A percentile compares a stretch with the other conserved stretches of the same genome.
phyloP scores from a whole-genome alignment of 345 rosid species.

The Erodium maritimum region DNA sequence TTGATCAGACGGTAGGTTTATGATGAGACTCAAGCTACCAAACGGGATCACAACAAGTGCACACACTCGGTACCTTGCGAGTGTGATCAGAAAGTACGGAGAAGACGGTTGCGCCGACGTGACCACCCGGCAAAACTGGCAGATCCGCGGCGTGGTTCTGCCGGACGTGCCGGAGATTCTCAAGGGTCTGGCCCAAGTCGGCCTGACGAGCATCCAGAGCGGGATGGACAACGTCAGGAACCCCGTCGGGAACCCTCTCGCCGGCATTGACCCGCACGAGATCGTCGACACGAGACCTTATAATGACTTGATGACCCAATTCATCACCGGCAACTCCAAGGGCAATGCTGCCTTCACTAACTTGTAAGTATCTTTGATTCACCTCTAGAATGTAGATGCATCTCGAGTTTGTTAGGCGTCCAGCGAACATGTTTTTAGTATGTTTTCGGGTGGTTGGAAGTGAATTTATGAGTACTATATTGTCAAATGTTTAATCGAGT shows the following conservation, averaged over 20 bases:
- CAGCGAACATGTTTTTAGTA: too few relatives aligned
- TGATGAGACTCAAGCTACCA: conserved; percentile 95
- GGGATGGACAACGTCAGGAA: conserved; percentile 98
- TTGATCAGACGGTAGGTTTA: conserved; percentile 75
- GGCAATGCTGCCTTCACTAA: conserved; percentile 66
- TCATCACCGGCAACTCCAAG: conserved; percentile 53
- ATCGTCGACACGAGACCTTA: conserved; percentile 85
- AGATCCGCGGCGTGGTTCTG: conserved; percentile 78
- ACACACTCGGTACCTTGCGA: conserved; percentile 74
- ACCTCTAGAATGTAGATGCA: too few relatives aligned
- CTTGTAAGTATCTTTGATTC: conserved; percentile 44
- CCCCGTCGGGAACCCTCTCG: conserved; percentile 88
- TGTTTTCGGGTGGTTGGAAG: too few relatives aligned
- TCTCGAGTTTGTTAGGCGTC: too few relatives aligned
- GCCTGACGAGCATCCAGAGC: conserved; percentile 79
- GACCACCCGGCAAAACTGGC: conserved; percentile 96
- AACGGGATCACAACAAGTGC: conserved; percentile 89
- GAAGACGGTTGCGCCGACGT: conserved; percentile 93
- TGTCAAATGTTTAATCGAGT: too few relatives aligned
- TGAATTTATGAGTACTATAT: too few relatives aligned
- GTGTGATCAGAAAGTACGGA: conserved; percentile 78
- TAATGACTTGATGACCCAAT: conserved; percentile 63
- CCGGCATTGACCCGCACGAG: conserved; percentile 86
- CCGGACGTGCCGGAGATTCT: conserved; percentile 87
- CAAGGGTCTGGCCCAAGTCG: conserved; percentile 66